phyloP scores from a whole-genome alignment of 768 basidiomycete species.

The Obba rivulosa region DNA sequence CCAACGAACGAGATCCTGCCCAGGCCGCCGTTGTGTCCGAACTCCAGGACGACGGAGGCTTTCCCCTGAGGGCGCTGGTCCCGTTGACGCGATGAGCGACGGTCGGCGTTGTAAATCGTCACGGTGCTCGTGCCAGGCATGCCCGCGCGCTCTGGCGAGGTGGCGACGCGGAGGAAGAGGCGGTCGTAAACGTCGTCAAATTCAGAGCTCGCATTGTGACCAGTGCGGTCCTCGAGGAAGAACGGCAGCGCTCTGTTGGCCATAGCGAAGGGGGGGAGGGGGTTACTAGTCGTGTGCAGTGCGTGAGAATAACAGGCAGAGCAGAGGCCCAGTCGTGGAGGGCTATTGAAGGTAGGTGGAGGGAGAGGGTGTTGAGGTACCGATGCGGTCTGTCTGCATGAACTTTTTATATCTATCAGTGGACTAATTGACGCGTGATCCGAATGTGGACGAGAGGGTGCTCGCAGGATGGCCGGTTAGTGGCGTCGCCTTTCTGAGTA shows the following conservation, averaged over 20 bases:
- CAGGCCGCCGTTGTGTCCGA: constrained; percentile 49
- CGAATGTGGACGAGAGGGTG: neutral
- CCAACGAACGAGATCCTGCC: constrained; percentile 54
- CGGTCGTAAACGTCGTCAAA: constrained; percentile 79
- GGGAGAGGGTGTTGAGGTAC: neutral
- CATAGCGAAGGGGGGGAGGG: constrained; percentile 8
- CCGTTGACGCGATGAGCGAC: constrained; percentile 55
- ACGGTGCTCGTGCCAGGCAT: constrained; percentile 27
- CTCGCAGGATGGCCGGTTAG: too few species aligned
- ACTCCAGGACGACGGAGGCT: constrained; percentile 57
- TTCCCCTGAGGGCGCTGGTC: constrained; percentile 45
- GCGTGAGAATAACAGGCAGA: neutral
- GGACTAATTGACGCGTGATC: constrained; percentile 2
- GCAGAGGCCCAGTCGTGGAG: neutral
- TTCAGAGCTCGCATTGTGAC: constrained; percentile 47
- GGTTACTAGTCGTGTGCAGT: neutral
- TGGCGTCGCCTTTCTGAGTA: too few species aligned
- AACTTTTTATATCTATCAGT: neutral
- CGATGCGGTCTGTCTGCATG: neutral
- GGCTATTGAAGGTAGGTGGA: constrained; percentile 1
- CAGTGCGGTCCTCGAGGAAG: constrained; percentile 67
- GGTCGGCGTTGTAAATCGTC: constrained; percentile 61
- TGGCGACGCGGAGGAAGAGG: constrained; percentile 58
- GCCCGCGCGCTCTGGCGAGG: constrained; percentile 27
- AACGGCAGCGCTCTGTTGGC: constrained; percentile 37